Evolutionary conservation across 1,284 basidiomycete genomes (phyloP).

Genomic region (Neonothopanus nambi): DNA sequence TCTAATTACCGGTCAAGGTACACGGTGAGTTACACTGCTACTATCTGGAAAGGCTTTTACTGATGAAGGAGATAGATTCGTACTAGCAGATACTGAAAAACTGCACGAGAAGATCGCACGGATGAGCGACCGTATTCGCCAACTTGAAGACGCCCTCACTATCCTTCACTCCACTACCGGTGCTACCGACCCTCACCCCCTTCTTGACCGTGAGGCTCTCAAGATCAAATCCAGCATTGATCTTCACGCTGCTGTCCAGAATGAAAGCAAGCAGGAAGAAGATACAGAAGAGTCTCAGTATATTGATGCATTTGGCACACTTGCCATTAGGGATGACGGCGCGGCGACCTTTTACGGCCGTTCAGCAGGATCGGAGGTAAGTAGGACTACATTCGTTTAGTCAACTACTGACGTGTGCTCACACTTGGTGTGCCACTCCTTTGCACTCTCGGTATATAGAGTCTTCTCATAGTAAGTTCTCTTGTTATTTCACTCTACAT

Average conservation of each 20-base stretch:
- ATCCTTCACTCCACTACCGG: slow-evolving; percentile 51
- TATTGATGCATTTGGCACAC: slow-evolving; percentile 62
- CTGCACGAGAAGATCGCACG: slow-evolving; percentile 69
- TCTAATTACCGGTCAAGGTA: slow-evolving; percentile 72
- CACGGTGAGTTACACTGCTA: slow-evolving; percentile 44
- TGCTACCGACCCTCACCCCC: slow-evolving; percentile 56
- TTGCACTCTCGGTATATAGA: slow-evolving; percentile 30
- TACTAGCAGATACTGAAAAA: slow-evolving; percentile 76
- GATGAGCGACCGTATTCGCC: slow-evolving; percentile 75
- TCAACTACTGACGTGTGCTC: not conserved
- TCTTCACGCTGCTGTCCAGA: slow-evolving; percentile 51
- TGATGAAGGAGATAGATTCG: slow-evolving; percentile 47
- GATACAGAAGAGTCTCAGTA: slow-evolving; percentile 46
- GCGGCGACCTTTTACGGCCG: slow-evolving; percentile 65
- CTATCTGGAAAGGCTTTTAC: not conserved
- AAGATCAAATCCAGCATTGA: slow-evolving; percentile 71
- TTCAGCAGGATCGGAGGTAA: slow-evolving; percentile 62
- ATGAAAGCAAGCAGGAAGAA: slow-evolving; percentile 24
- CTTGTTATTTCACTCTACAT: not conserved
- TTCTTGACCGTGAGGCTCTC: slow-evolving; percentile 61
- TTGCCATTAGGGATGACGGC: slow-evolving; percentile 63
- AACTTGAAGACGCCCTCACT: slow-evolving; percentile 73
- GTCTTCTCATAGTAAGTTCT: slow-evolving; percentile 50
- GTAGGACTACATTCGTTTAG: slow-evolving; percentile 20
- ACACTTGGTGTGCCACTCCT: slow-evolving; percentile 1